Base-by-base conservation (phyloP, 129 eudicot genomes). In the Calendula officinalis region DNA sequence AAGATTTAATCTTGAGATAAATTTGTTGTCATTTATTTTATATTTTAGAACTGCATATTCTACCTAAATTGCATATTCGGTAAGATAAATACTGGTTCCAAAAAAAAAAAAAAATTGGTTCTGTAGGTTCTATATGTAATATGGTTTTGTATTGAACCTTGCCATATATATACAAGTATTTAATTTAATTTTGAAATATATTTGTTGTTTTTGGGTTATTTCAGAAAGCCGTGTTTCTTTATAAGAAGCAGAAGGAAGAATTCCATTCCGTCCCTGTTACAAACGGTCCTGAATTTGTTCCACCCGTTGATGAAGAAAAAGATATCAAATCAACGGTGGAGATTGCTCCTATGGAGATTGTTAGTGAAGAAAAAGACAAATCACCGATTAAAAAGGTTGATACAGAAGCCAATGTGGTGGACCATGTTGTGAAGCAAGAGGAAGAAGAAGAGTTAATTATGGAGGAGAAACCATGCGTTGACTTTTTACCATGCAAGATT, bases 181-280 rank as follows among this genome's bases (percentile, higher is more conserved):
- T 22, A 22, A n/a, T 34, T 64, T 5, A 47, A 15, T 47, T 70
- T 56, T 49, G 14, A 56, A 8, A 3, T 49, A 12, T 36, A 22
- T 9, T 49, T 6, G 13, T 57, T 38, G n/a, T 45, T 46, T 15
- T 73, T 41, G 45, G 5, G 45, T 8, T 41, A 36, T 67, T 86
- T 77, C 91, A 91, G 98, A 85, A 83, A 81, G 95, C 98, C 7
- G 77, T 91, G 86, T 52, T 78, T 38, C 79, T 87, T 14, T 91
- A 91, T 80, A 81, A 88, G 76, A 83, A 75, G 69, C 86, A 80
- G 47, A 82, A 67, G 67, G 87, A 76, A 46, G 80, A 78, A 41
- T 10, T 66, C 33, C 22, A 30, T 22, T 69, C 57, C 5, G 30
- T 22, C 1, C 30, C 30, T 22, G 1, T 22, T 22, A 49, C 46